phyloP scores from a whole-genome alignment of 257 asterid genomes.

The Buddleja alternifolia region DNA sequence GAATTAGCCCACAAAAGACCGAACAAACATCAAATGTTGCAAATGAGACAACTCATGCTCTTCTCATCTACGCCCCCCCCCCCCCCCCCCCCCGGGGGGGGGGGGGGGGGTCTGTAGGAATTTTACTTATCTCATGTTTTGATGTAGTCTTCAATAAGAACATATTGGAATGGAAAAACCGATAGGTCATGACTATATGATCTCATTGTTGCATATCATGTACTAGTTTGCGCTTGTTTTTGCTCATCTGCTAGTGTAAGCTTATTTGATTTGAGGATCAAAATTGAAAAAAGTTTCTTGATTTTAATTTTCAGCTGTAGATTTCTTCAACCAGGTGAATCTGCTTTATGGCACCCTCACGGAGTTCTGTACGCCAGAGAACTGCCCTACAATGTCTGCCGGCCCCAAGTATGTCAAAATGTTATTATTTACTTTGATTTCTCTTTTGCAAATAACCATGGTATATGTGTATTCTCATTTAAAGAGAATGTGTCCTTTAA shows the following conservation, averaged over 20 bases:
- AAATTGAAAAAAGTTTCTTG: slow-evolving; percentile 33
- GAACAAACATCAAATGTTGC: neutral
- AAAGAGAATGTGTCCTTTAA: neutral
- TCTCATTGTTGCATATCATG: neutral
- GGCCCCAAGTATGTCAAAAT: slow-evolving; percentile 81
- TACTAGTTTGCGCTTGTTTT: slow-evolving; percentile 2
- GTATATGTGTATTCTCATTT: neutral
- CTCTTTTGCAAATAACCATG: neutral
- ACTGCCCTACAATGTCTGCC: slow-evolving; percentile 96
- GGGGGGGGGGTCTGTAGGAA: no score
- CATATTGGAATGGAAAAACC: neutral
- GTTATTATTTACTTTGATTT: slow-evolving; percentile 10
- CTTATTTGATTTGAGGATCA: slow-evolving; percentile 15
- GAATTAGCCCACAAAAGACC: neutral
- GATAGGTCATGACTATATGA: slow-evolving; percentile 1
- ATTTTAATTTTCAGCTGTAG: slow-evolving; percentile 76
- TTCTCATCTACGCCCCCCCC: neutral
- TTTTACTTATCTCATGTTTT: slow-evolving; percentile 10
- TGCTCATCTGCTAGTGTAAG: slow-evolving; percentile 22
- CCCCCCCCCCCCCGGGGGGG: no score
- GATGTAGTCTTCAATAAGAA: neutral
- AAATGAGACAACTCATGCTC: neutral
- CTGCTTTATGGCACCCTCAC: slow-evolving; percentile 93
- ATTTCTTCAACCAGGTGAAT: slow-evolving; percentile 97
- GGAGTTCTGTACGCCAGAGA: slow-evolving; percentile 87